Evolutionary conservation across 2,329 filamentous ascomycete genomes (phyloP).

Genomic region (Cytospora piceicola): DNA sequence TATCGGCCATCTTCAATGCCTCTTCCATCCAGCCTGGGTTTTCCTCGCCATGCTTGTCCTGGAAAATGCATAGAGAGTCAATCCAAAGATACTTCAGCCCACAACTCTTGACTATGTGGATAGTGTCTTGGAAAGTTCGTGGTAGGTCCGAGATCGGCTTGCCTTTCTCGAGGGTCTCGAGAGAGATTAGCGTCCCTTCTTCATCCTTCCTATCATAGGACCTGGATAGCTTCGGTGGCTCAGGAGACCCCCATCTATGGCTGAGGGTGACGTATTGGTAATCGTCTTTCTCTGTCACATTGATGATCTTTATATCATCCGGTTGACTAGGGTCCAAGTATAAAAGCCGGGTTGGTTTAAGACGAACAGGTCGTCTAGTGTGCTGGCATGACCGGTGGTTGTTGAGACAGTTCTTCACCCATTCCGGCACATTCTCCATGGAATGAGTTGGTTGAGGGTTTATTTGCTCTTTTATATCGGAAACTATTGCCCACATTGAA

Average conservation of each 20-base stretch:
- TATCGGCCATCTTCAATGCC: not conserved
- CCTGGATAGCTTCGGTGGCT: constrained; percentile 5
- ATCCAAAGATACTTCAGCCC: not conserved
- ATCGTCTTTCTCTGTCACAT: not conserved
- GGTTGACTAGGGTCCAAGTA: not conserved
- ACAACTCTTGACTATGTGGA: not conserved
- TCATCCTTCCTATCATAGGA: not conserved
- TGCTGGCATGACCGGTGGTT: not conserved
- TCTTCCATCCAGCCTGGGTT: not conserved
- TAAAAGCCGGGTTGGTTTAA: not conserved
- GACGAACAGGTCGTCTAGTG: not conserved
- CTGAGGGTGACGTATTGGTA: constrained; percentile 12
- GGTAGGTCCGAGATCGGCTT: not conserved
- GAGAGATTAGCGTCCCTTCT: not conserved
- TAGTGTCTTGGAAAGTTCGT: not conserved
- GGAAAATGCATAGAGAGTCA: constrained; percentile 8
- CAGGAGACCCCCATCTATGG: constrained; percentile 11
- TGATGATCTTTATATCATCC: not conserved
- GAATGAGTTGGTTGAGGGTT: not conserved
- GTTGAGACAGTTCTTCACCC: not conserved
- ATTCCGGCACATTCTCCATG: not conserved
- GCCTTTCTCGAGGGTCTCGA: not conserved
- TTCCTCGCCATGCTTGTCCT: not conserved
- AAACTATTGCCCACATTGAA: not conserved
- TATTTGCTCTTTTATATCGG: not conserved